These are phyloP conservation scores for Leccinum colubrinum DNA, from an alignment of 1,284 basidiomycete species.

Conservation along the genomic window DNA sequence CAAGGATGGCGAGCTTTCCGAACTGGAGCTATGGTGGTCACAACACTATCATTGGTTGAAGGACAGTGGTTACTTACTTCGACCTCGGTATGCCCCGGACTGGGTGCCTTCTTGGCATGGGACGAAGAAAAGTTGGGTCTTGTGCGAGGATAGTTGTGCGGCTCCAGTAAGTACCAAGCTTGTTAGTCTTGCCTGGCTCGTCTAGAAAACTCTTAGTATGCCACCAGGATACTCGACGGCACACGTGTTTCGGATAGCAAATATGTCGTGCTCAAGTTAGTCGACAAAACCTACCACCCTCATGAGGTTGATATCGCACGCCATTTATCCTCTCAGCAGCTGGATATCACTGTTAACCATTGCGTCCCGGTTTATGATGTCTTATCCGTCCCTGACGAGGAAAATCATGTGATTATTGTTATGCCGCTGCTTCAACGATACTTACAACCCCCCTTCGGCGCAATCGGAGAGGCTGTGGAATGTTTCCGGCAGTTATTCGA, in stretches of 20 bases:
- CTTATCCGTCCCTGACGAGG: slow-evolving; percentile 14
- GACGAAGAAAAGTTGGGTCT: slow-evolving; percentile 5
- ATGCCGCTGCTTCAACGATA: slow-evolving; percentile 33
- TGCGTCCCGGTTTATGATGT: slow-evolving; percentile 36
- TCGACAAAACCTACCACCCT: slow-evolving; percentile 16
- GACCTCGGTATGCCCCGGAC: slow-evolving; percentile 34
- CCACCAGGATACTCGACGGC: slow-evolving; percentile 9
- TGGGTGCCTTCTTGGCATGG: slow-evolving; percentile 37
- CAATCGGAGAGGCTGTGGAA: slow-evolving; percentile 31
- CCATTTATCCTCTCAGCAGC: slow-evolving; percentile 17
- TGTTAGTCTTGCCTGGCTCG: background rate
- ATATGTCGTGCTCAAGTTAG: slow-evolving; percentile 32
- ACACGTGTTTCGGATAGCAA: slow-evolving; percentile 30
- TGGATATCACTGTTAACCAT: slow-evolving; percentile 23
- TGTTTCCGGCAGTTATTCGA: slow-evolving; percentile 38
- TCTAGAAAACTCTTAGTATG: background rate
- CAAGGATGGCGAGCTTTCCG: slow-evolving; percentile 7
- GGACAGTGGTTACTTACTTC: slow-evolving; percentile 35
- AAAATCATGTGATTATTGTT: slow-evolving; percentile 20
- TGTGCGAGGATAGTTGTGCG: slow-evolving; percentile 27
- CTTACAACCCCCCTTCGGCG: slow-evolving; percentile 20
- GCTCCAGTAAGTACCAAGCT: background rate
- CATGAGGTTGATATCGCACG: slow-evolving; percentile 28
- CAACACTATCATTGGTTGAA: slow-evolving; percentile 32
- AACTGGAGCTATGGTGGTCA: slow-evolving; percentile 28